Conservation (phyloP, 148 eudicot genomes). For the Rhododendron simsii region DNA sequence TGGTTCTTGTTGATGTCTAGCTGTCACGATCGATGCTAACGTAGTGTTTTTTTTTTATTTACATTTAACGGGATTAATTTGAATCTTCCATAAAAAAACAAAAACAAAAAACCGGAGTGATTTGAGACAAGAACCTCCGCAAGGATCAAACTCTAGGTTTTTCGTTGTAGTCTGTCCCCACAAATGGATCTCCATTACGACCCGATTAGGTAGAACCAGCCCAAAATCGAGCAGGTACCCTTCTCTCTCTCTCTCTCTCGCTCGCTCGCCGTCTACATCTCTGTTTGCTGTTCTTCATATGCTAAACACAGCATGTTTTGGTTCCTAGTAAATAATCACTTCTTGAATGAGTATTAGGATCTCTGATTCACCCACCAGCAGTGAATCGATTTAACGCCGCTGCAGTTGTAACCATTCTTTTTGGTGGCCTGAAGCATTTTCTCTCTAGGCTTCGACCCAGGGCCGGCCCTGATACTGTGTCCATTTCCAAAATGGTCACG, state of each 20-base stretch:
- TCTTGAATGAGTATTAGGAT: neutral
- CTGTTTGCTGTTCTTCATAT: neutral
- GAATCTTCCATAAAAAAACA: too few species aligned
- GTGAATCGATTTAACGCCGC: neutral
- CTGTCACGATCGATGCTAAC: too few species aligned
- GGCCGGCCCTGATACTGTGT: neutral
- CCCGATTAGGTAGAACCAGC: neutral
- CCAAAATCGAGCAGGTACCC: neutral
- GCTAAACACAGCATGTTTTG: neutral
- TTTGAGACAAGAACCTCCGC: neutral
- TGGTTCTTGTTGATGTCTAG: too few species aligned
- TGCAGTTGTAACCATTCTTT: neutral
- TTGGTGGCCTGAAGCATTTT: neutral
- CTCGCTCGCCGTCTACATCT: neutral
- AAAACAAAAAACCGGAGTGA: too few species aligned
- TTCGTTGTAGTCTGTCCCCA: neutral
- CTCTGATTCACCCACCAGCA: neutral
- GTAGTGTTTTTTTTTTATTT: too few species aligned
- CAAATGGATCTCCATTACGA: neutral
- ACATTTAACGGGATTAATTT: too few species aligned
- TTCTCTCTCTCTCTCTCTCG: neutral
- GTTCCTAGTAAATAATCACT: neutral
- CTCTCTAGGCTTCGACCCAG: neutral
- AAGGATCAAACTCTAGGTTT: neutral
- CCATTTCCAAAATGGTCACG: slow-evolving; percentile 17